Percentiles rank a stretch among this genome's conserved stretches.
Conservation (phyloP, 345 rosid genomes). For the Eucalyptus albens region DNA sequence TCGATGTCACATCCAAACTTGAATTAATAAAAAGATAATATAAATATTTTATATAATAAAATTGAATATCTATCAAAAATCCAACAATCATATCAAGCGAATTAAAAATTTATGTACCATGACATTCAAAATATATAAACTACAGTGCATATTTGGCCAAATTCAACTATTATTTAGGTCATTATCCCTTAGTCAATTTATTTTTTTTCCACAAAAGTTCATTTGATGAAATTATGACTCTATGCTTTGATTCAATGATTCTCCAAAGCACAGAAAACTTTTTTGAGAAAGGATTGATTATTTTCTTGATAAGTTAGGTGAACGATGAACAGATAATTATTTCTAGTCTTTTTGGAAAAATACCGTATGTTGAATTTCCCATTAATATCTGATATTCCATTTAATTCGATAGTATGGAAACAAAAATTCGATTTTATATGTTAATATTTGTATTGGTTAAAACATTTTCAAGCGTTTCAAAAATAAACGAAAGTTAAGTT, state of each 20-base stretch:
- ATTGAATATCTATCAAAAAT: accelerated
- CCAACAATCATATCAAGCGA: accelerated
- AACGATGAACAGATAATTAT: accelerated
- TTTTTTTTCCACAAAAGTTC: not conserved
- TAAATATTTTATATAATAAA: too few species aligned
- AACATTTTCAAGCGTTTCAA: not conserved
- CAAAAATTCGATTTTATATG: too few species aligned
- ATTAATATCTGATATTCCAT: not conserved
- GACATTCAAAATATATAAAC: too few species aligned
- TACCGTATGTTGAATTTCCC: not conserved
- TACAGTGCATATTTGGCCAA: too few species aligned
- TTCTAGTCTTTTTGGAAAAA: accelerated
- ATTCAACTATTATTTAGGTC: not conserved
- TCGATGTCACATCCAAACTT: accelerated
- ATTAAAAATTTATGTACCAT: too few species aligned
- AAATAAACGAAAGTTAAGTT: not conserved
- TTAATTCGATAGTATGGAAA: not conserved
- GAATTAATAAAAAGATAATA: too few species aligned
- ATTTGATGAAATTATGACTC: not conserved
- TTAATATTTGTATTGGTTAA: not conserved
- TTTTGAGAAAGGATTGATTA: not conserved
- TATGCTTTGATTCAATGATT: not conserved
- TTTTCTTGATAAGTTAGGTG: not conserved
- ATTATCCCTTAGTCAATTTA: not conserved
- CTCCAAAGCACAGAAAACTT: not conserved